These are phyloP conservation scores for Xylaria sp. DNA, from an alignment of 2,329 filamentous ascomycete genomes.

Conservation along the genomic window DNA sequence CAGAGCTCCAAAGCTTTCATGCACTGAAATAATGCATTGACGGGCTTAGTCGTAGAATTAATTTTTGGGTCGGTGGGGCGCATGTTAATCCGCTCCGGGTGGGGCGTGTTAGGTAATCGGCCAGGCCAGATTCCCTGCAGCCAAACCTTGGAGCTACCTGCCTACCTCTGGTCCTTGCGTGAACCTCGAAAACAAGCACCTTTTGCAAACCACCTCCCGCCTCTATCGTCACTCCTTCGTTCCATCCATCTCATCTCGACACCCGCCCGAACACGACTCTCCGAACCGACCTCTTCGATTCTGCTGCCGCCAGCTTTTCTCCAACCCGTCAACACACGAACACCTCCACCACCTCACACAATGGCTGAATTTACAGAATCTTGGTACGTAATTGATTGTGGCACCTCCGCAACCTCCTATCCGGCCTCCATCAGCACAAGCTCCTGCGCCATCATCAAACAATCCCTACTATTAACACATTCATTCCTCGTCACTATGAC, in stretches of 20 bases:
- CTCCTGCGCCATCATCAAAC: slow-evolving; percentile 33
- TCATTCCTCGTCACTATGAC: not conserved
- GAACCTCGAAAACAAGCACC: slow-evolving; percentile 42
- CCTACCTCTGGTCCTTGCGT: slow-evolving; percentile 12
- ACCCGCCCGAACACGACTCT: slow-evolving; percentile 31
- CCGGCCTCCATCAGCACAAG: slow-evolving; percentile 39
- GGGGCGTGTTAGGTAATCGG: slow-evolving; percentile 35
- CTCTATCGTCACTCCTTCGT: slow-evolving; percentile 22
- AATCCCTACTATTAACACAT: slow-evolving; percentile 3
- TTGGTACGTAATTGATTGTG: slow-evolving; percentile 49
- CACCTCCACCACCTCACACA: slow-evolving; percentile 37
- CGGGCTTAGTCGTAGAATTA: not conserved
- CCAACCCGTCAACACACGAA: slow-evolving; percentile 28
- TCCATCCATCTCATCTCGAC: slow-evolving; percentile 39
- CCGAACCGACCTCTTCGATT: slow-evolving; percentile 30
- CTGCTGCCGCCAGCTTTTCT: slow-evolving; percentile 26
- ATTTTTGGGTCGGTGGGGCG: slow-evolving; percentile 35
- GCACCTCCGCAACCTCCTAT: slow-evolving; percentile 38
- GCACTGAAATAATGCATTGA: slow-evolving; percentile 20
- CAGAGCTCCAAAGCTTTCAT: slow-evolving; percentile 26
- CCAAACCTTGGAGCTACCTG: slow-evolving; percentile 28
- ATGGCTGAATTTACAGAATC: slow-evolving; percentile 49
- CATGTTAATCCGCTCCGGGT: slow-evolving; percentile 38
- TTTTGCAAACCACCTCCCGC: slow-evolving; percentile 38
- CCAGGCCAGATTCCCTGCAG: slow-evolving; percentile 41